These are phyloP conservation scores for Lachancea sp. DNA, from an alignment of 805 yeast species.

Conservation along the genomic window DNA sequence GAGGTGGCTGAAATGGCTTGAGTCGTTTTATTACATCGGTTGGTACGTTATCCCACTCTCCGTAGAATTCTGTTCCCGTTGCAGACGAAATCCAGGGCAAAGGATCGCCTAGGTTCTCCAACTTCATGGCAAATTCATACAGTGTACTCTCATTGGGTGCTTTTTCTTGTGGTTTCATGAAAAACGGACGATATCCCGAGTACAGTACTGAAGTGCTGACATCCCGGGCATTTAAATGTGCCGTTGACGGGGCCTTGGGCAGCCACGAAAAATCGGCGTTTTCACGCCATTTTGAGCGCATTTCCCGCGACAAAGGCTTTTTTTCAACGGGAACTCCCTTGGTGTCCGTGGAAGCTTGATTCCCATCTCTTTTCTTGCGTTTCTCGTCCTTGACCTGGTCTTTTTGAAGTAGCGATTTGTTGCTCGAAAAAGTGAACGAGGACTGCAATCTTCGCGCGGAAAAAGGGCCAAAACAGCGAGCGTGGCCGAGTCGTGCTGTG, in stretches of 20 bases:
- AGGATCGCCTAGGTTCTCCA: constrained; percentile 24
- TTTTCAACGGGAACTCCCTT: not conserved
- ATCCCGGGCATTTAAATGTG: constrained; percentile 20
- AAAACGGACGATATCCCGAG: constrained; percentile 30
- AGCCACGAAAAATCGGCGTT: constrained; percentile 24
- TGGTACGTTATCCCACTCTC: constrained; percentile 32
- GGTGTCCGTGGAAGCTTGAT: not conserved
- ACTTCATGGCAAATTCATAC: constrained; percentile 28
- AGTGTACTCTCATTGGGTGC: constrained; percentile 18
- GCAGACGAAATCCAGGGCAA: constrained; percentile 35
- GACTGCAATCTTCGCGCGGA: constrained; percentile 16
- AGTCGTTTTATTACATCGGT: constrained; percentile 26
- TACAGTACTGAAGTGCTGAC: constrained; percentile 22
- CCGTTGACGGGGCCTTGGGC: constrained; percentile 28
- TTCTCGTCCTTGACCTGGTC: constrained; percentile 13
- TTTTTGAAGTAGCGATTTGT: constrained; percentile 17
- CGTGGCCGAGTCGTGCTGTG: not conserved
- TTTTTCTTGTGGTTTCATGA: constrained; percentile 14
- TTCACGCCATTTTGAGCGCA: constrained; percentile 1
- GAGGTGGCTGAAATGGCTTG: constrained; percentile 33
- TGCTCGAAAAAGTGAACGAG: constrained; percentile 21
- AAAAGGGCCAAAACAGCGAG: constrained; percentile 8
- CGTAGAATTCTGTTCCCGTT: constrained; percentile 32
- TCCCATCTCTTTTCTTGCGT: constrained; percentile 1
- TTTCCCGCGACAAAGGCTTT: constrained; percentile 2